These are phyloP conservation scores for Alternaria sp. DNA, from an alignment of 2,329 filamentous ascomycete genomes.

Conservation along the genomic window DNA sequence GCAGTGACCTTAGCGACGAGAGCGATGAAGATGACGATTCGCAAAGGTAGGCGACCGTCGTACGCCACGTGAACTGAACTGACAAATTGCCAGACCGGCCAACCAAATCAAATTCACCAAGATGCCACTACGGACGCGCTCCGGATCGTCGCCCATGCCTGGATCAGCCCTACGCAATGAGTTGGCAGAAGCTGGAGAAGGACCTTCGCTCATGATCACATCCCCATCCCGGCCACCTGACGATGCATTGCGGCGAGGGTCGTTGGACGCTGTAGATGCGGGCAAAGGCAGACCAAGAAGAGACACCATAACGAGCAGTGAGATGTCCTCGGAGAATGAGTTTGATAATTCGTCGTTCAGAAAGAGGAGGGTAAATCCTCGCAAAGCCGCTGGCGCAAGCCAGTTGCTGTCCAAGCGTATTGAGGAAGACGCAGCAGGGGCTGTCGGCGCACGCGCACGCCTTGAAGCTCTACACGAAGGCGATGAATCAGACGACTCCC, in stretches of 20 bases:
- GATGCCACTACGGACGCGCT: slow-evolving; percentile 86
- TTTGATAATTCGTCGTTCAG: slow-evolving; percentile 73
- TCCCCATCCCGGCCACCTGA: slow-evolving; percentile 62
- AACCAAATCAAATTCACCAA: slow-evolving; percentile 97
- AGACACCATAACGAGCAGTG: slow-evolving; percentile 82
- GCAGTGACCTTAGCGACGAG: slow-evolving; percentile 83
- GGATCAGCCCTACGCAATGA: slow-evolving; percentile 63
- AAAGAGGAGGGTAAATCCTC: slow-evolving; percentile 68
- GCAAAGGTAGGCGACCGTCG: slow-evolving; percentile 37
- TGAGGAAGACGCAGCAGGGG: slow-evolving; percentile 57
- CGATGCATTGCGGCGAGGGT: slow-evolving; percentile 61
- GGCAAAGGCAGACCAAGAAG: slow-evolving; percentile 74
- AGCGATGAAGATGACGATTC: slow-evolving; percentile 78
- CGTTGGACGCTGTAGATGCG: slow-evolving; percentile 74
- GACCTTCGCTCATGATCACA: slow-evolving; percentile 61
- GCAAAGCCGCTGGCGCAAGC: slow-evolving; percentile 63
- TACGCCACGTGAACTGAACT: slow-evolving; percentile 1
- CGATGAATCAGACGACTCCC: slow-evolving; percentile 50
- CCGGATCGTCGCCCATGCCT: slow-evolving; percentile 82
- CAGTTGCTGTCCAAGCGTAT: slow-evolving; percentile 64
- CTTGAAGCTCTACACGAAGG: slow-evolving; percentile 53
- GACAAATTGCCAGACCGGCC: slow-evolving; percentile 63
- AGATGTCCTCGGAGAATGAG: slow-evolving; percentile 84
- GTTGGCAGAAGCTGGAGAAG: slow-evolving; percentile 59
- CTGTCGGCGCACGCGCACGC: slow-evolving; percentile 35